Evolutionary conservation across 2,329 filamentous ascomycete species (phyloP), one percentile per base, ranked within the genome.

Genomic region (Alternaria triticina): DNA sequence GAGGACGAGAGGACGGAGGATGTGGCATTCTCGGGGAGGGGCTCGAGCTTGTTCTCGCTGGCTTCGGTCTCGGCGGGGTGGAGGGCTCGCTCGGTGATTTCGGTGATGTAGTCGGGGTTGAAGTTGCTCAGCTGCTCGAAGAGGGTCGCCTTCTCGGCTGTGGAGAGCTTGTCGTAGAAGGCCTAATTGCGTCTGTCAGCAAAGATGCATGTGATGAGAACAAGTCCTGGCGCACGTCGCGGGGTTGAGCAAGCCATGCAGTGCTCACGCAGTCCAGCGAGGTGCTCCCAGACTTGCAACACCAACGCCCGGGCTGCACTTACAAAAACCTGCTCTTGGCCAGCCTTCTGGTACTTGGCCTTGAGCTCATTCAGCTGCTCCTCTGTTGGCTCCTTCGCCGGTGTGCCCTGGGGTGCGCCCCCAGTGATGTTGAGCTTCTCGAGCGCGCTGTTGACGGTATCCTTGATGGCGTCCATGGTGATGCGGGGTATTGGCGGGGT

Each of bases 1-100:
- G 91, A 88, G 64, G 94, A 96, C 82, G 98, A 95, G 79, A 98
- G 89, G 73, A 97, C 93, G 62, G 94, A 97, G 55, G 94, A 96
- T 51, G 89, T 93, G 52, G 93, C 93, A 61, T 90, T 89, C 50
- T 93, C 90, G 67, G 96, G 96, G 23, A 99, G 89, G 56, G 95
- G 95, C 82, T 97, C 93, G 77, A 98, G 89, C 66, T 83, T 83
- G 55, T 62, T 61, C 67, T 81, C 85, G 59, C 85, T 81, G 64
- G 83, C 83, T 65, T 89, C 85, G 57, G 82, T 67, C 74, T 90
- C 86, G 65, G 91, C 88, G 28, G 94, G 92, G 83, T 94, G 88
- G 68, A 98, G 86, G 64, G 94, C 93, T 79, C 88, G 90, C 70
- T 95, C 84, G 76, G 92, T 91, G 80, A 98, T 91, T 72, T 90